Percentiles rank a stretch among this genome's conserved stretches.
Conservation (phyloP, 345 rosid genomes). For the Syzygium oleosum region DNA sequence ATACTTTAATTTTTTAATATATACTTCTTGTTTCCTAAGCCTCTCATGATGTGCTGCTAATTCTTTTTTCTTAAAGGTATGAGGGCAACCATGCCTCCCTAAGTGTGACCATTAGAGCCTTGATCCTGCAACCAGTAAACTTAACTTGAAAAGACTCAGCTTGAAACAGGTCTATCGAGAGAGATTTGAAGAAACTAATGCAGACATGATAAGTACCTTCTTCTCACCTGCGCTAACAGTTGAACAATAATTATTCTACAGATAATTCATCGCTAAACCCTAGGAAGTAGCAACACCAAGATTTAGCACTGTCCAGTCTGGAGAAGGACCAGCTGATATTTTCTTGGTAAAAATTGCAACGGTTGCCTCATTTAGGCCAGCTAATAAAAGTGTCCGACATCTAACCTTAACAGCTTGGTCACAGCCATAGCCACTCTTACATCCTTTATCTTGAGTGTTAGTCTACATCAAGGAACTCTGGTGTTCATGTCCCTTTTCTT, state of each 20-base stretch:
- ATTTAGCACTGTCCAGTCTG: background rate
- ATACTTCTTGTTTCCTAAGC: background rate
- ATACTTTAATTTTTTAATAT: background rate
- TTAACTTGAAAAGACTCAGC: background rate
- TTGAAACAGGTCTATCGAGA: background rate
- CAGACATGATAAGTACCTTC: background rate
- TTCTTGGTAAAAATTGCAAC: background rate
- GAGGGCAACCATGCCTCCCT: background rate
- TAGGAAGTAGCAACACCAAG: background rate
- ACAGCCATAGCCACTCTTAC: background rate
- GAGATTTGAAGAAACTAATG: background rate
- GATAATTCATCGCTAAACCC: background rate
- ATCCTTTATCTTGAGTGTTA: background rate
- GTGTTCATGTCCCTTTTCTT: background rate
- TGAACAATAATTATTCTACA: background rate
- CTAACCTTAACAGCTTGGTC: background rate
- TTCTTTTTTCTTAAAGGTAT: background rate
- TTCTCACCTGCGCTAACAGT: background rate
- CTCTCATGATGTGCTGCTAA: background rate
- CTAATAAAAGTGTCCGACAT: background rate
- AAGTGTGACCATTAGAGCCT: background rate
- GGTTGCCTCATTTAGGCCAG: background rate
- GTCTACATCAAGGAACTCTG: background rate
- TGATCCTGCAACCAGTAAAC: background rate
- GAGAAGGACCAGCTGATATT: background rate